Conservation (phyloP, 169 alveolate genomes). For the Perkinsus olseni region DNA sequence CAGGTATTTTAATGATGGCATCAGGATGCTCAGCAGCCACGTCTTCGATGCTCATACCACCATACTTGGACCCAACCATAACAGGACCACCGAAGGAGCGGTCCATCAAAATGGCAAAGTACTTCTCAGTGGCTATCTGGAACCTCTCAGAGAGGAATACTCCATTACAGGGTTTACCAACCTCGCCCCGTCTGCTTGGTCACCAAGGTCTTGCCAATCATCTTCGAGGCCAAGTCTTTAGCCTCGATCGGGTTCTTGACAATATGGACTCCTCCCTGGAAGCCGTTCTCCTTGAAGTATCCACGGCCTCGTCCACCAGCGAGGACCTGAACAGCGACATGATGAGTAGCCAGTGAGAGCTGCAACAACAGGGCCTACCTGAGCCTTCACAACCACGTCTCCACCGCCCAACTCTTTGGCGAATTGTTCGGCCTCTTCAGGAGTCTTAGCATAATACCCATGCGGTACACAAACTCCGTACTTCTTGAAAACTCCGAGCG, state of each 20-base stretch:
- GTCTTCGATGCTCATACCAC: constrained; percentile 85
- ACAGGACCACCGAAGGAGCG: constrained; percentile 76
- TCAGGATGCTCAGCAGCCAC: constrained; percentile 65
- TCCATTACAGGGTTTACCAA: constrained; percentile 40
- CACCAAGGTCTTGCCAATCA: constrained; percentile 32
- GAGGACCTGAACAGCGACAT: not conserved
- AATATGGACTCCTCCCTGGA: constrained; percentile 49
- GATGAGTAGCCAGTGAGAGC: not conserved
- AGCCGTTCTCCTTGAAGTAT: constrained; percentile 38
- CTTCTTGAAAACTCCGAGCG: constrained; percentile 9
- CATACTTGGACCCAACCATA: constrained; percentile 66
- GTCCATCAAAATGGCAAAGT: constrained; percentile 83
- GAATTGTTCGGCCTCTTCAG: constrained; percentile 18
- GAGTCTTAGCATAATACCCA: constrained; percentile 16
- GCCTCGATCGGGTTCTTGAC: constrained; percentile 21
- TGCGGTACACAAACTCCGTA: constrained; percentile 39
- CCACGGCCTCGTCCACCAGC: constrained; percentile 53
- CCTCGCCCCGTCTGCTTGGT: constrained; percentile 52
- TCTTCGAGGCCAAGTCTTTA: constrained; percentile 21
- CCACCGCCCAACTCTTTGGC: not conserved
- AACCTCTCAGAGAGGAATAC: constrained; percentile 23
- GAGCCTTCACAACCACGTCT: constrained; percentile 29
- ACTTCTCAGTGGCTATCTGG: constrained; percentile 66
- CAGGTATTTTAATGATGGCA: constrained; percentile 48
- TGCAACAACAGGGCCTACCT: constrained; percentile 21